These are phyloP conservation scores for Wickerhamomyces bovis DNA, from an alignment of 805 yeast genomes.

Conservation along the genomic window DNA sequence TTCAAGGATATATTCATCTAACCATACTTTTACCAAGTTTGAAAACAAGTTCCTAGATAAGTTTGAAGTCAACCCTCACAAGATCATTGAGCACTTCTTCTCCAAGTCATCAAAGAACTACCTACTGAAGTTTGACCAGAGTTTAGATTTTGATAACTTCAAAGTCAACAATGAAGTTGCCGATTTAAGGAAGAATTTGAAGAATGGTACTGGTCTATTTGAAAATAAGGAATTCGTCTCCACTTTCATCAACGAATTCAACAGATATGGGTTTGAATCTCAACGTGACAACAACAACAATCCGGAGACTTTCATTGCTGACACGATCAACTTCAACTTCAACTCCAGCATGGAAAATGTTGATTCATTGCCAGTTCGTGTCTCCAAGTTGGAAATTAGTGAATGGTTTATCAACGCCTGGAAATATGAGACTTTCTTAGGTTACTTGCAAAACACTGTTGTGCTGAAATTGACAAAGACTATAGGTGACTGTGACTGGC, in stretches of 20 bases:
- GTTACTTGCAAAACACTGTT: conserved; percentile 29
- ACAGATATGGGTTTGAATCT: conserved; percentile 22
- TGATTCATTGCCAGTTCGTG: conserved; percentile 25
- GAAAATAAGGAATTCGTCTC: conserved; percentile 21
- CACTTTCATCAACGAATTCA: conserved; percentile 23
- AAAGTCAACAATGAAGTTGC: conserved; percentile 21
- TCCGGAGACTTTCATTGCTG: conserved; percentile 21
- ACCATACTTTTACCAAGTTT: conserved; percentile 31
- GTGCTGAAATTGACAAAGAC: conserved; percentile 30
- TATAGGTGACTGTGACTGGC: conserved; percentile 35
- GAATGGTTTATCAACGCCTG: conserved; percentile 36
- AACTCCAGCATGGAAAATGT: conserved; percentile 20
- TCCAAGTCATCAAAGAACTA: conserved; percentile 32
- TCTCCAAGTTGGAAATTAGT: conserved; percentile 31
- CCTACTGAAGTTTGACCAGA: conserved; percentile 27
- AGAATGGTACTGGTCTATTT: conserved; percentile 17
- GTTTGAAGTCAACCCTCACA: conserved; percentile 34
- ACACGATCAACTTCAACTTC: conserved; percentile 26
- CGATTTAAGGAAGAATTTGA: conserved; percentile 20
- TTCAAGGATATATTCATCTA: conserved; percentile 27
- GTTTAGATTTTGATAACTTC: conserved; percentile 25
- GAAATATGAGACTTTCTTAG: conserved; percentile 34
- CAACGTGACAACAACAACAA: conserved; percentile 15
- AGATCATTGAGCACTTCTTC: conserved; percentile 28
- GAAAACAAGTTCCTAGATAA: conserved; percentile 35